A percentile compares a stretch with the other conserved stretches of the same genome.
Evolutionary conservation across 768 basidiomycete species (phyloP).

Genomic region (Leccinum imitatum): DNA sequence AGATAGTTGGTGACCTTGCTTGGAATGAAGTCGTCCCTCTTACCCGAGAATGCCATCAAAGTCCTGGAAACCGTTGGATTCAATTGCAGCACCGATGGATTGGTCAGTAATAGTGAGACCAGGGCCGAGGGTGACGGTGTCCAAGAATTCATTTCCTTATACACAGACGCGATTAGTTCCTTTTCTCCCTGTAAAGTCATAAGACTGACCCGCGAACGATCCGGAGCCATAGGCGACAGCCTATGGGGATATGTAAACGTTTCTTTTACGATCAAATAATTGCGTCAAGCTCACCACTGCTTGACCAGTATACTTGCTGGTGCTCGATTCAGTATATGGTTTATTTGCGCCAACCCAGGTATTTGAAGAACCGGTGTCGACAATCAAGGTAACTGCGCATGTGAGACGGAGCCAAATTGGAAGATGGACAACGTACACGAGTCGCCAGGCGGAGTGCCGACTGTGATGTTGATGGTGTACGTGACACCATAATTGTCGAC

Average conservation of each 20-base stretch:
- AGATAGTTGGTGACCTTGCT: background rate
- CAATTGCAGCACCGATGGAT: conserved; percentile 62
- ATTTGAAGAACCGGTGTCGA: conserved; percentile 66
- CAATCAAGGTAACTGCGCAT: conserved; percentile 46
- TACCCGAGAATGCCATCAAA: conserved; percentile 70
- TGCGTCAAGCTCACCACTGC: conserved; percentile 42
- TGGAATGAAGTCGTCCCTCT: conserved; percentile 8
- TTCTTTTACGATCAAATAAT: background rate
- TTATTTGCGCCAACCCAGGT: conserved; percentile 63
- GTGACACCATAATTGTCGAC: conserved; percentile 43
- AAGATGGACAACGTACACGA: conserved; percentile 38
- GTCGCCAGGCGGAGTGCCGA: conserved; percentile 52
- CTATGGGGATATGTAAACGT: conserved; percentile 27
- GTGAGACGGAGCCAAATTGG: background rate
- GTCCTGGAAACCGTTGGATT: conserved; percentile 42
- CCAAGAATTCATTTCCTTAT: conserved; percentile 45
- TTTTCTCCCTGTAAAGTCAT: background rate
- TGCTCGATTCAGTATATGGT: conserved; percentile 47
- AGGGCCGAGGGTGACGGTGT: conserved; percentile 51
- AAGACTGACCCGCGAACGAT: conserved; percentile 48
- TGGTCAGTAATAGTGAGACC: conserved; percentile 52
- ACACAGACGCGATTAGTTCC: conserved; percentile 1
- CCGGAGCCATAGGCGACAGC: conserved; percentile 61
- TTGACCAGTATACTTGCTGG: conserved; percentile 46
- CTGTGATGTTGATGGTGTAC: conserved; percentile 39